Base-by-base conservation (phyloP, 1,284 basidiomycete genomes). In the Takashimella tepidaria region DNA sequence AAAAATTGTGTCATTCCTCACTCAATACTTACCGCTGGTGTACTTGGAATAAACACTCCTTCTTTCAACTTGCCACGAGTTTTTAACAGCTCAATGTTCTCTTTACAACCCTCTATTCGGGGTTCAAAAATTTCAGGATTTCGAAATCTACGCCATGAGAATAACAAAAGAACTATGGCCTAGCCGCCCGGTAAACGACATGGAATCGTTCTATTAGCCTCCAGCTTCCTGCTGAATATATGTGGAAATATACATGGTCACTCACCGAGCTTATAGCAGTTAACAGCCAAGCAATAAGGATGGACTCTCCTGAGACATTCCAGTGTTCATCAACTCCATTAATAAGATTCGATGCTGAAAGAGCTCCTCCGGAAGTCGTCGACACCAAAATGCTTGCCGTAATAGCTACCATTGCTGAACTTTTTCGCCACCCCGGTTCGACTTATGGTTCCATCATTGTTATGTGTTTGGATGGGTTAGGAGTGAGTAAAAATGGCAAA, bases 221-320 rank as follows among this genome's bases (percentile, higher is more conserved):
- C 11, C 22, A 24, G 12, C 11, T 16, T 19, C n/a, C n/a, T n/a
- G n/a, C n/a, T n/a, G n/a, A n/a, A n/a, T n/a, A n/a, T n/a, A n/a
- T n/a, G n/a, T n/a, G n/a, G n/a, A n/a, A n/a, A n/a, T n/a, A n/a
- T n/a, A n/a, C n/a, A n/a, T n/a, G 21, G 3, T 25, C 5, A 58
- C 63, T 55, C 41, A 65, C 63, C 10, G 51, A 44, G 8, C 56
- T 58, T 3, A 55, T 26, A 12, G 46, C 27, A 4, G 57, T 58
- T 10, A 59, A 37, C 13, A 45, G 50, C 64, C 64, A 66, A 3
- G 64, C 62, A 5, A 55, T 58, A 11, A 66, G 23, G 23, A 66
- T 58, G n/a, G 56, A 58, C 13, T 48, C 55, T 2, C 62, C 64
- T 6, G 60, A 62, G 16, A 66, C 64, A 37, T 61, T 63, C 59